Evolutionary conservation across 2,329 filamentous ascomycete species (phyloP), one percentile per base, ranked within the genome.

Genomic region (Falciphora oryzae): DNA sequence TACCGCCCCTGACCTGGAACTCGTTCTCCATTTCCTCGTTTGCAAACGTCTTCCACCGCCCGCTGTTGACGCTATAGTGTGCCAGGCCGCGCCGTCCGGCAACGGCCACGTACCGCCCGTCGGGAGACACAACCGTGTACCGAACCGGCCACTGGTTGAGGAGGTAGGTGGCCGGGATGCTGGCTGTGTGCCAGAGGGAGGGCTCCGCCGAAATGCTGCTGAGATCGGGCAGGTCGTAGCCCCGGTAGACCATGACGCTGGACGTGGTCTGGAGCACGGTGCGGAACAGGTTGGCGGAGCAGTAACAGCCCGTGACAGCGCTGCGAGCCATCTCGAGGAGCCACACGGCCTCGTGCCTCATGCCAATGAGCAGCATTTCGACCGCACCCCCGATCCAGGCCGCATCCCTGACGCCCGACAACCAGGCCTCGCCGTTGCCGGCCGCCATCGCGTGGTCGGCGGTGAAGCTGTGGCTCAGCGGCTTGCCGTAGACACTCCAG

Each of bases 401-500:
- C 4, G 90, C 93, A 69, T 90, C 87, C 27, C 81, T 83, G 29
- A 97, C 82, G 4, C 93, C 92, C 7, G 84, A 82, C n/a, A 98
- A 81, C 92, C 94, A 98, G 59, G 85, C 83, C 73, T 99, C 94
- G 32, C 83, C 84, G 71, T 95, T 94, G 8, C 79, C 78, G 61
- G 83, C 78, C 2, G 88, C 86, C 53, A 92, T 80, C 2, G 79
- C 76, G 31, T 81, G 79, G 70, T 96, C 91, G 16, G 85, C 82
- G 8, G 84, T 82, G 74, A 98, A 98, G 73, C 92, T 97, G 70
- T 87, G 92, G 64, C 90, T 93, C 18, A 93, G 89, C 2, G 89
- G 84, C 75, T 97, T 97, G 44, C 95, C 95, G 76, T 96, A 99
- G 53, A 98, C 95, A 74, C 94, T 98, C 94, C 94, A 99, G 60